These are phyloP conservation scores for Ephemerocybe angulata DNA, from an alignment of 768 basidiomycete species.

Conservation along the genomic window DNA sequence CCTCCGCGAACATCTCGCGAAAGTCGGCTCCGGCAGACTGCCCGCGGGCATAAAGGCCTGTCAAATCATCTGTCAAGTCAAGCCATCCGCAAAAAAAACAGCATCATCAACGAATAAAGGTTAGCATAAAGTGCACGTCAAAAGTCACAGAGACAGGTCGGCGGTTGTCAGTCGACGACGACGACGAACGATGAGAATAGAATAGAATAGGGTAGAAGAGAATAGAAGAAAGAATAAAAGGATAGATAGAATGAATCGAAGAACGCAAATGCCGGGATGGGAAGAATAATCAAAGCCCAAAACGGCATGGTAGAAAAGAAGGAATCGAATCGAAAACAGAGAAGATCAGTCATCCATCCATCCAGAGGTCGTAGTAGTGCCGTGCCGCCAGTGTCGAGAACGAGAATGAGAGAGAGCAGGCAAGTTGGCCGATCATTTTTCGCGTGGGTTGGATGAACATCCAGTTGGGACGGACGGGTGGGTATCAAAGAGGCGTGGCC, in stretches of 20 bases:
- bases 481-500: neutral
- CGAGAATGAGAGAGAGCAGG: no score
- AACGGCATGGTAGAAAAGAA: neutral
- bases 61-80: no score
- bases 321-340: no score
- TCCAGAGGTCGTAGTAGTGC: no score
- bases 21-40: constrained; percentile 3
- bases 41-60: no score
- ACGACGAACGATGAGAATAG: constrained; percentile 4
- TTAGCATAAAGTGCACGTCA: no score
- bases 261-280: neutral
- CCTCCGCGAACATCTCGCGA: constrained; percentile 8
- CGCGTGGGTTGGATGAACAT: no score
- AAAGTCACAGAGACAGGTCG: no score
- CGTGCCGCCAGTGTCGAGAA: no score
- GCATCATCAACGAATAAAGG: constrained; percentile 9
- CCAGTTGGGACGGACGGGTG: neutral
- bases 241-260: neutral
- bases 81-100: neutral
- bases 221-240: constrained; percentile 1
- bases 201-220: neutral
- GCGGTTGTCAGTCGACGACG: no score
- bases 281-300: constrained; percentile 6
- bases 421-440: no score
- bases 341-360: no score